Evolutionary conservation across 148 eudicot species (phyloP), one percentile per base, ranked within the genome.

Genomic region (Heliosperma pusillum): DNA sequence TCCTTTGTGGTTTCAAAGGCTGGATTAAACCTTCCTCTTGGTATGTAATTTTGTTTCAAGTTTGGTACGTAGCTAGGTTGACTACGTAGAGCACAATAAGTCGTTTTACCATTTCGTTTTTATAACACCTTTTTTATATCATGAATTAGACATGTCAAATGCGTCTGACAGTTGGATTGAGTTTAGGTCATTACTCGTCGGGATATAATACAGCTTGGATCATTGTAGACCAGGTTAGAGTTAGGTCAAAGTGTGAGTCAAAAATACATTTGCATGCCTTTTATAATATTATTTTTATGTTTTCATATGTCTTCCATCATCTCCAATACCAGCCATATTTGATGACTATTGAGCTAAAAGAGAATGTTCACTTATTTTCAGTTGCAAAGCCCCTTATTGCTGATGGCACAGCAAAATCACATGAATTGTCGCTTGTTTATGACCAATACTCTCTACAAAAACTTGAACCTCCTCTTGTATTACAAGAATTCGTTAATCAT

Each of bases 401-500:
- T 1, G 93, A 89, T 80, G 93, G 93, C 72, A 85, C 79, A 69
- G 89, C 94, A 30, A 90, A 95, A 61, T 95, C 99, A 17, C 99
- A 95, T 83, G 86, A 92, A 81, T 71, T 90, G 36, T 90, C 93
- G 20, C 92, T 92, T 36, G 99, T 97, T 62, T 95, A 88, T 82
- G 99, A 95, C 78, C 87, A 87, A 74, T 82, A 87, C 78, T 89
- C 99, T 73, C 91, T 95, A 50, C 78, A 81, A 83, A 92, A 79
- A 75, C 92, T 95, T 19, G 97, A 95, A 78, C 96, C 99, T n/a
- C 97, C 99, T 2, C 90, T 95, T 21, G 91, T 95, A 73, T 73
- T 92, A 59, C 99, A 95, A 76, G 99, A 95, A 81, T 95, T 95
- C 70, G 90, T 95, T 20, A 95, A 95, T 79, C 99, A 95, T 79